Conservation (phyloP, 495 filamentous ascomycete genomes). For the Hyphodiscus hymeniophilus region DNA sequence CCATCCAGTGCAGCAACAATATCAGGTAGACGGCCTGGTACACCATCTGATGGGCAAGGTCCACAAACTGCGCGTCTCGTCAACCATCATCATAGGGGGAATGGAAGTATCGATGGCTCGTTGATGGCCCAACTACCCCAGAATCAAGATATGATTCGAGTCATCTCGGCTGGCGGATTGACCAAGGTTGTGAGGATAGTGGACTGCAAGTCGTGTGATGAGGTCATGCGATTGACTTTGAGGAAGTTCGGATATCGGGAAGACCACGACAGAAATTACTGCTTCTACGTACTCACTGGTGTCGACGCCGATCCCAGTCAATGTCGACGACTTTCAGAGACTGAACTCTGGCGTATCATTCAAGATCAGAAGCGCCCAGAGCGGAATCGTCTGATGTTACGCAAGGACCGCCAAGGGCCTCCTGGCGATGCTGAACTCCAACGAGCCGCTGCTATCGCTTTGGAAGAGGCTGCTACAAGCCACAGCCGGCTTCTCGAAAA, state of each 20-base stretch:
- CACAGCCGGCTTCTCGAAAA: conserved; percentile 55
- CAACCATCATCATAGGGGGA: conserved; percentile 49
- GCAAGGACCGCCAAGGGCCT: conserved; percentile 80
- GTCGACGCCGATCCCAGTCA: conserved; percentile 69
- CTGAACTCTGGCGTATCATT: conserved; percentile 80
- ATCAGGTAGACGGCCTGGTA: conserved; percentile 37
- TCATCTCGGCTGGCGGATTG: conserved; percentile 85
- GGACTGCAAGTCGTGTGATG: conserved; percentile 81
- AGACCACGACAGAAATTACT: conserved; percentile 70
- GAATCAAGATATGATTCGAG: conserved; percentile 75
- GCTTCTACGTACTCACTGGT: conserved; percentile 76
- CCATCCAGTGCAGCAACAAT: conserved; percentile 40
- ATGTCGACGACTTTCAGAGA: conserved; percentile 72
- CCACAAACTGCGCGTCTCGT: conserved; percentile 37
- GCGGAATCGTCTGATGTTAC: conserved; percentile 79
- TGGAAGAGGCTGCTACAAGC: conserved; percentile 71
- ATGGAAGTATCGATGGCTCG: conserved; percentile 69
- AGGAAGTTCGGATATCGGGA: conserved; percentile 73
- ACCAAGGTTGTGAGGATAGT: conserved; percentile 87
- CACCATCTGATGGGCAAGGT: conserved; percentile 29
- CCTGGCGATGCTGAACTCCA: conserved; percentile 73
- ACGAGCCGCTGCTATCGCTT: conserved; percentile 72
- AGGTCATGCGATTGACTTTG: conserved; percentile 77
- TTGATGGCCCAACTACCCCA: conserved; percentile 72
- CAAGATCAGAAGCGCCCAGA: conserved; percentile 66